Evolutionary conservation across 768 basidiomycete genomes (phyloP).

Genomic region (Pleurotus platypus): DNA sequence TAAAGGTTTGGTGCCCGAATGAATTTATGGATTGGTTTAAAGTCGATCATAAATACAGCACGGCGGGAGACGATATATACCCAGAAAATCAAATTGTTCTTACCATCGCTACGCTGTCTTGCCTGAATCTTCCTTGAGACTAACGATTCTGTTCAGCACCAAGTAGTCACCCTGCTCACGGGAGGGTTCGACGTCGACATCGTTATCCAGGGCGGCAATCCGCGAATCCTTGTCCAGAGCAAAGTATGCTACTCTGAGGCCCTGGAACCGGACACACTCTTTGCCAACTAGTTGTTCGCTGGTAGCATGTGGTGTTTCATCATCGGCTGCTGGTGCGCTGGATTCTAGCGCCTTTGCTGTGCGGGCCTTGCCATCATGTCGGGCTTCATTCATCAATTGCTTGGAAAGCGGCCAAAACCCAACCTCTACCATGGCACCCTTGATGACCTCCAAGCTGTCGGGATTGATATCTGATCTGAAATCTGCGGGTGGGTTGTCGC

Average conservation of each 20-base stretch:
- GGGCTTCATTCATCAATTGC: conserved; percentile 59
- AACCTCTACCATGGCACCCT: conserved; percentile 80
- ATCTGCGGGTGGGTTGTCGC: conserved; percentile 83
- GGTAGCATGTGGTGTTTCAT: conserved; percentile 68
- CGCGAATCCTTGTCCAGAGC: conserved; percentile 85
- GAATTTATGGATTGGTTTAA: too few relatives aligned
- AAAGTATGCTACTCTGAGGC: conserved; percentile 93
- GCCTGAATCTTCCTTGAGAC: conserved; percentile 90
- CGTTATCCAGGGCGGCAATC: conserved; percentile 60
- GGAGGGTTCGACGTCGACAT: conserved; percentile 34
- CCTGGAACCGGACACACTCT: conserved; percentile 96
- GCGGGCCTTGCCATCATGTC: conserved; percentile 57
- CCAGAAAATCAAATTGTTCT: too few relatives aligned
- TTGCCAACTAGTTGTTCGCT: conserved; percentile 81
- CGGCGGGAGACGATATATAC: background rate
- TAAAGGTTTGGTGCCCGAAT: too few relatives aligned
- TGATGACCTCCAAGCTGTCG: conserved; percentile 75
- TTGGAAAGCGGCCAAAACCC: conserved; percentile 87
- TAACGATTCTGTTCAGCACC: conserved; percentile 89
- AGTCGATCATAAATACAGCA: background rate
- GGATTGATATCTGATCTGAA: conserved; percentile 82
- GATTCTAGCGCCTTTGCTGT: conserved; percentile 58
- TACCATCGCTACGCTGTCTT: conserved; percentile 39
- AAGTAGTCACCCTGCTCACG: conserved; percentile 71
- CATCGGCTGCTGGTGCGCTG: conserved; percentile 30